Conservation (phyloP, 352 stramenopile genomes). For the Phytophthora ohioensis region DNA sequence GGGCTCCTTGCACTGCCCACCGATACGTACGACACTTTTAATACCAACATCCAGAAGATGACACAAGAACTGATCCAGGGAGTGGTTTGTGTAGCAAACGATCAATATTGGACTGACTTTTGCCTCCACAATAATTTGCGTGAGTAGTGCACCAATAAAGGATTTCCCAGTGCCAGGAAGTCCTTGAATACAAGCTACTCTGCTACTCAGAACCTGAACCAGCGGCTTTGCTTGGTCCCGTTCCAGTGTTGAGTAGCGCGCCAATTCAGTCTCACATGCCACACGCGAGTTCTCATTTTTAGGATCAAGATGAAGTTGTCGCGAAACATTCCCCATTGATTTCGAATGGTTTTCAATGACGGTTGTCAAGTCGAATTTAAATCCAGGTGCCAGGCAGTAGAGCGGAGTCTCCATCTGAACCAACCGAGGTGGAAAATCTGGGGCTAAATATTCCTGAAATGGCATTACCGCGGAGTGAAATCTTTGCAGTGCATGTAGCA, state of each 20-base stretch:
- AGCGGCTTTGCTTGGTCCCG: conserved; percentile 69
- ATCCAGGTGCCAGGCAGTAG: conserved; percentile 38
- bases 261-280: conserved; percentile 30
- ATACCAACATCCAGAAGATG: conserved; percentile 69
- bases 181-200: conserved; percentile 85
- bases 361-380: conserved; percentile 44
- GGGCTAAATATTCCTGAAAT: conserved; percentile 52
- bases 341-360: conserved; percentile 19
- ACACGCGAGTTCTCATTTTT: conserved; percentile 17
- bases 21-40: conserved; percentile 74
- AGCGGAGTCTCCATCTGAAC: conserved; percentile 38
- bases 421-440: conserved; percentile 19
- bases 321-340: neutral
- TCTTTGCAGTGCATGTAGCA: conserved; percentile 53
- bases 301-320: conserved; percentile 27
- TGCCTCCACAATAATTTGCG: conserved; percentile 65
- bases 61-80: conserved; percentile 92
- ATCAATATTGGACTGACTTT: conserved; percentile 67
- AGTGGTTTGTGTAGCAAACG: conserved; percentile 93
- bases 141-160: conserved; percentile 86
- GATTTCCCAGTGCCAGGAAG: conserved; percentile 85
- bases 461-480: conserved; percentile 32
- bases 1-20: conserved; percentile 72
- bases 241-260: conserved; percentile 52
- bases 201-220: conserved; percentile 69